Evolutionary conservation across 139 green algal species (phyloP).

Genomic region (Desmodesmus armatus): DNA sequence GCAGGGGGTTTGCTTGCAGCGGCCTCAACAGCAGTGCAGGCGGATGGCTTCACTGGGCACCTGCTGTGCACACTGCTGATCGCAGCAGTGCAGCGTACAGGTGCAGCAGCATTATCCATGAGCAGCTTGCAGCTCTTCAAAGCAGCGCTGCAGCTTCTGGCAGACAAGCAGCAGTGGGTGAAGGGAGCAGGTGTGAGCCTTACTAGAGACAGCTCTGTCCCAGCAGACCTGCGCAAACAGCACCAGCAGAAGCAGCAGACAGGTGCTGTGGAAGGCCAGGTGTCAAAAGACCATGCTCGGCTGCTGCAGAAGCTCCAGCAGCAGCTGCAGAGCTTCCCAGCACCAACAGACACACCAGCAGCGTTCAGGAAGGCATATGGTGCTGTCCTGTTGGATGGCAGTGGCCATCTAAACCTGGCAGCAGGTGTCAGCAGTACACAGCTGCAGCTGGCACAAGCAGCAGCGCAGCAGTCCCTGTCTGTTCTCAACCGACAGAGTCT

Average conservation of each 20-base stretch:
- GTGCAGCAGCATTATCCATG: slow-evolving; percentile 53
- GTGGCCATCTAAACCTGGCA: slow-evolving; percentile 76
- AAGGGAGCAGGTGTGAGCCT: slow-evolving; percentile 61
- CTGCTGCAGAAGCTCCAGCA: slow-evolving; percentile 32
- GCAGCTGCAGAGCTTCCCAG: slow-evolving; percentile 35
- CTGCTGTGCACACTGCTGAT: slow-evolving; percentile 68
- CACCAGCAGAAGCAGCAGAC: slow-evolving; percentile 33
- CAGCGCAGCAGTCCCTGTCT: slow-evolving; percentile 55
- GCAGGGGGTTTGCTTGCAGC: background rate
- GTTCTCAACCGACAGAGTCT: slow-evolving; percentile 52
- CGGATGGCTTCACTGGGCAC: slow-evolving; percentile 66
- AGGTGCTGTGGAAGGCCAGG: slow-evolving; percentile 8
- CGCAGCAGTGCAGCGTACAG: background rate
- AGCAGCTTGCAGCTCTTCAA: slow-evolving; percentile 70
- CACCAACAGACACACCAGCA: slow-evolving; percentile 43
- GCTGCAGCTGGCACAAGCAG: slow-evolving; percentile 53
- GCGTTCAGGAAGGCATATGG: slow-evolving; percentile 50
- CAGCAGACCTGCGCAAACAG: background rate
- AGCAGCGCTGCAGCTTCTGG: slow-evolving; percentile 61
- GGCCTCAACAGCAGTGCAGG: background rate
- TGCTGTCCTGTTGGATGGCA: slow-evolving; percentile 73
- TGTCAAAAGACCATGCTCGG: slow-evolving; percentile 7
- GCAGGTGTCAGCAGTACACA: slow-evolving; percentile 52
- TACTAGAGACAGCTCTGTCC: background rate
- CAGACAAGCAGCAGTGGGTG: slow-evolving; percentile 54